phyloP scores from a whole-genome alignment of 331 rosid genomes.

The Saraca asoca region DNA sequence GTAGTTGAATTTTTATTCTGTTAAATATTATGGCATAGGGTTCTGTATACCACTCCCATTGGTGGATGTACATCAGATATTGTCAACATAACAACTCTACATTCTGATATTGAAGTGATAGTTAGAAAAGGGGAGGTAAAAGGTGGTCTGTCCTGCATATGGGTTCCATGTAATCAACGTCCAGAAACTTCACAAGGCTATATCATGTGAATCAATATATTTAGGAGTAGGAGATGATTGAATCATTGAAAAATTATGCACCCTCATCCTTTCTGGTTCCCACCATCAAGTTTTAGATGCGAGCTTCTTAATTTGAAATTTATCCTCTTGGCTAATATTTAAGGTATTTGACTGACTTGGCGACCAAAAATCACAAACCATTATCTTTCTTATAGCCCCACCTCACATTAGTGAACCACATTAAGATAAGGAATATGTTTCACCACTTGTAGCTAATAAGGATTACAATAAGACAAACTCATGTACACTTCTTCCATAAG shows the following conservation, averaged over 20 bases:
- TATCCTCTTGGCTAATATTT: conserved; percentile 7
- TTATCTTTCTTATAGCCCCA: background rate
- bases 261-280: conserved; percentile 31
- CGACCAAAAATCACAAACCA: background rate
- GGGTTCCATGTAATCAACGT: background rate
- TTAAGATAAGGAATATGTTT: background rate
- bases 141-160: background rate
- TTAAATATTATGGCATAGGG: background rate
- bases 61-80: conserved; percentile 34
- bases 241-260: conserved; percentile 30
- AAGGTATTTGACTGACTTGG: background rate
- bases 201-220: background rate
- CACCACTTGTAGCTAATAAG: background rate
- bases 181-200: conserved; percentile 12
- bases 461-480: background rate
- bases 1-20: conserved; percentile 27
- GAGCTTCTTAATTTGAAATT: conserved; percentile 24
- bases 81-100: conserved; percentile 8
- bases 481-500: background rate
- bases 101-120: conserved; percentile 41
- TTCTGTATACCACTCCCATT: conserved; percentile 31
- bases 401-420: no score
- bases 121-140: conserved; percentile 33
- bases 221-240: conserved; percentile 36
- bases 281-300: conserved; percentile 19